Base-by-base conservation (phyloP, 371 early-diverging fungal species). In the Mortierella sp. region DNA sequence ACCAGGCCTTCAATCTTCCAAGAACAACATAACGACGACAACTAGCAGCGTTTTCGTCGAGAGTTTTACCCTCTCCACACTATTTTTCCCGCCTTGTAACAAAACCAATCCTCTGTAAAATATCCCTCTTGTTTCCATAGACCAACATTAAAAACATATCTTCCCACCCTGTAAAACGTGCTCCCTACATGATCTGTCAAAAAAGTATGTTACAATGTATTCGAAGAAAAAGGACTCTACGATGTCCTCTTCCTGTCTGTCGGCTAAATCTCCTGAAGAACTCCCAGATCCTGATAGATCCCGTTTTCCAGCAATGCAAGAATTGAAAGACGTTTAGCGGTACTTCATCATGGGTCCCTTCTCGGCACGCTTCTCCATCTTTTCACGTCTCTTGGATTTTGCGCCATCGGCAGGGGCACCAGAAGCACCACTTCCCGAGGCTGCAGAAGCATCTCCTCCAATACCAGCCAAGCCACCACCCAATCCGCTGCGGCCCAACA, bases 381-480 rank as follows among this genome's bases (percentile, higher is more conserved):
- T 93, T 43, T 81, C 89, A 72, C 90, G 92, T 73, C 93, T 89
- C 82, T 93, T 93, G n/a, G 93, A 93, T 77, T 90, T 91, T 56
- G 60, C 54, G 8, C 72, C 80, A 54, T 71, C 75, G n/a, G 75
- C 70, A 4, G 51, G 21, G 43, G 81, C 72, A 49, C 82, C 82
- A 27, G 86, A 68, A 21, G 85, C 77, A 35, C 29, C 55, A 51
- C 51, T 51, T 51, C 51, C 51, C 6, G 56, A 71, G 29, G 82
- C 76, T 29, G 3, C 35, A 58, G 12, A n/a, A 12, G 58, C 58
- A 16, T 12, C 32, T 60, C 60, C 60, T 60, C 58, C 65, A 44
- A 78, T 76, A 48, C 83, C 83, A 14, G 77, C 75, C 60, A 29
- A 70, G 27, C 51, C 72, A 49, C 76, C 77, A 21, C 75, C 75